Evolutionary conservation across 2,329 filamentous ascomycete genomes (phyloP).

Genomic region (Aspergillus persii): DNA sequence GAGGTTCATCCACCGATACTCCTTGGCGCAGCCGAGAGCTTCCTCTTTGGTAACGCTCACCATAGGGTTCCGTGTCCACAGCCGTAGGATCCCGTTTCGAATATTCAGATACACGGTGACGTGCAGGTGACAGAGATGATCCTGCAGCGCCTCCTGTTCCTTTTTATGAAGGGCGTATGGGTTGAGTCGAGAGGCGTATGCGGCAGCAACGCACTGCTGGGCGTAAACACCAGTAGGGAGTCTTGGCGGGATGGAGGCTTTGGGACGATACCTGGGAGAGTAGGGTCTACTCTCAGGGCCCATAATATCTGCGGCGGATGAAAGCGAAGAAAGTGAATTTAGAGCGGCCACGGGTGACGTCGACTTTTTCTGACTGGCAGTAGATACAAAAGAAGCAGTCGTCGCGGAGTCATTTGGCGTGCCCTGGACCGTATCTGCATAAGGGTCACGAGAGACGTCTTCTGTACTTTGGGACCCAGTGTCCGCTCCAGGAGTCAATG

Average conservation of each 20-base stretch:
- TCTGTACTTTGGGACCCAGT: conserved; percentile 17
- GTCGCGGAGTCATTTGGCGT: conserved; percentile 28
- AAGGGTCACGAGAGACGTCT: conserved; percentile 13
- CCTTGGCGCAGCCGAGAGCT: conserved; percentile 85
- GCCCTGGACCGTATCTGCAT: conserved; percentile 19
- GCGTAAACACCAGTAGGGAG: conserved; percentile 76
- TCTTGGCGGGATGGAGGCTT: conserved; percentile 77
- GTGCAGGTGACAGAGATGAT: conserved; percentile 81
- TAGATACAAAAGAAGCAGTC: conserved; percentile 25
- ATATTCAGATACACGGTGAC: conserved; percentile 96
- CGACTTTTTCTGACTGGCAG: conserved; percentile 24
- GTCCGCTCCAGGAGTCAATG: conserved; percentile 1
- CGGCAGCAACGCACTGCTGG: conserved; percentile 85
- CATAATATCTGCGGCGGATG: conserved; percentile 17
- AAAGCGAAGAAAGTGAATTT: conserved; percentile 14
- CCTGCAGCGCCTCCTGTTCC: conserved; percentile 76
- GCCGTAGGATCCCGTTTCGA: conserved; percentile 83
- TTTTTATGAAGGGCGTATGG: conserved; percentile 83
- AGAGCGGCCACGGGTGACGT: conserved; percentile 24
- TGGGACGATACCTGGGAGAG: conserved; percentile 61
- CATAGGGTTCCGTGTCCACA: conserved; percentile 86
- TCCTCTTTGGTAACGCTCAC: conserved; percentile 78
- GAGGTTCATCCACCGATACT: conserved; percentile 82
- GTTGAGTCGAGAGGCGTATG: conserved; percentile 83
- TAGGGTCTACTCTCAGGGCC: conserved; percentile 27